Evolutionary conservation across 2,329 filamentous ascomycete species (phyloP).

Genomic region (Diaporthe batatas): DNA sequence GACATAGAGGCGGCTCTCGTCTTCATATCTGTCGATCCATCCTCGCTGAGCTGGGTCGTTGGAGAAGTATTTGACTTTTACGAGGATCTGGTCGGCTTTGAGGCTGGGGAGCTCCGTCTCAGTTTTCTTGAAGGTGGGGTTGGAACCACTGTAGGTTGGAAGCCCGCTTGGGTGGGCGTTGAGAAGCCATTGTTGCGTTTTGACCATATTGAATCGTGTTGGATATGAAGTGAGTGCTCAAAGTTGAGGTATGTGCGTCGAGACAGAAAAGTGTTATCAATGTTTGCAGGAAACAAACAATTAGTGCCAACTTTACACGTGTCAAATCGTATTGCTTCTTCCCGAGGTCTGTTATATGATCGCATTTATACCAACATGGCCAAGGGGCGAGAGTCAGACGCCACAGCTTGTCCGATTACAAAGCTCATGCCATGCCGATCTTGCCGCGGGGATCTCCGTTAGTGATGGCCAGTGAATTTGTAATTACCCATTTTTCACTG

Average conservation of each 20-base stretch:
- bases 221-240: background rate
- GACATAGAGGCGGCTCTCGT: slow-evolving; percentile 69
- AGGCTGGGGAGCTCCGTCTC: slow-evolving; percentile 54
- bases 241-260: background rate
- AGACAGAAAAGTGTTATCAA: background rate
- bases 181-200: slow-evolving; percentile 34
- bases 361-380: no score
- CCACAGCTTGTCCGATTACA: background rate
- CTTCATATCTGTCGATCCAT: slow-evolving; percentile 63
- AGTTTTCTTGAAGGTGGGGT: slow-evolving; percentile 19
- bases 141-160: slow-evolving; percentile 19
- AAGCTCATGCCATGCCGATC: slow-evolving; percentile 1
- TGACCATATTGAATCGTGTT: background rate
- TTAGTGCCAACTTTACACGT: background rate
- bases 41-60: slow-evolving; percentile 83
- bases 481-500: no score
- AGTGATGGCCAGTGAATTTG: no score
- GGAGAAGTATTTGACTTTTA: slow-evolving; percentile 73
- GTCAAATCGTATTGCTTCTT: background rate
- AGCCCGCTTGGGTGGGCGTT: slow-evolving; percentile 18
- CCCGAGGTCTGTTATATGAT: background rate
- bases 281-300: no score
- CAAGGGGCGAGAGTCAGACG: background rate
- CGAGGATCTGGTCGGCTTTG: slow-evolving; percentile 74
- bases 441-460: background rate